Conservation (phyloP, 495 filamentous ascomycete species). For the Xylaria nigripes region DNA sequence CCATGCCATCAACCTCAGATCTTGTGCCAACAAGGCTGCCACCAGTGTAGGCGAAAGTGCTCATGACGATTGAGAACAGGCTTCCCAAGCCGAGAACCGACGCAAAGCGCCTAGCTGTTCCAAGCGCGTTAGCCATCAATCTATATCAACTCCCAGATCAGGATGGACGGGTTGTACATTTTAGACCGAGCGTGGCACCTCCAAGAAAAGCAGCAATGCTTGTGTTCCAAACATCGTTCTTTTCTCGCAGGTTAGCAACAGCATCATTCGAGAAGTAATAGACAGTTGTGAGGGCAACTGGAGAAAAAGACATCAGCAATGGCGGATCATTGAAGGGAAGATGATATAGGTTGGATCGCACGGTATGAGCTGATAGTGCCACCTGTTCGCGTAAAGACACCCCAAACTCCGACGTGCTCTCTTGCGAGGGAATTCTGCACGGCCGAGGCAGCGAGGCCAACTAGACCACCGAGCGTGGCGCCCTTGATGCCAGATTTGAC, state of each 20-base stretch:
- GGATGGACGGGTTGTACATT: slow-evolving; percentile 22
- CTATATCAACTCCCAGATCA: background rate
- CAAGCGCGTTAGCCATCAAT: background rate
- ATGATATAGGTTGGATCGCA: slow-evolving; percentile 14
- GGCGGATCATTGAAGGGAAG: background rate
- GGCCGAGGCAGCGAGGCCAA: slow-evolving; percentile 64
- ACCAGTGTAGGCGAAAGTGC: slow-evolving; percentile 69
- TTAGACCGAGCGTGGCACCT: slow-evolving; percentile 33
- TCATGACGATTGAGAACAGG: slow-evolving; percentile 54
- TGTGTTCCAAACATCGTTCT: slow-evolving; percentile 34
- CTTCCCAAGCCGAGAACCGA: slow-evolving; percentile 72
- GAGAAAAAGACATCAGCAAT: slow-evolving; percentile 13
- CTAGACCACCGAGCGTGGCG: slow-evolving; percentile 53
- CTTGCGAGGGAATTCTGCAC: slow-evolving; percentile 78
- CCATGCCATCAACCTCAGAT: slow-evolving; percentile 47
- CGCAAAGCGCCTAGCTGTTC: slow-evolving; percentile 64
- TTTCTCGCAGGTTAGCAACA: slow-evolving; percentile 39
- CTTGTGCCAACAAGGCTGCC: slow-evolving; percentile 50
- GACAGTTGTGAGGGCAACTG: slow-evolving; percentile 71
- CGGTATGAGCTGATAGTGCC: slow-evolving; percentile 31
- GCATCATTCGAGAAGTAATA: slow-evolving; percentile 60
- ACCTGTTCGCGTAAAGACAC: slow-evolving; percentile 59
- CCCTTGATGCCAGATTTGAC: slow-evolving; percentile 56
- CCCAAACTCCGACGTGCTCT: slow-evolving; percentile 66
- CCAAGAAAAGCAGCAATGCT: slow-evolving; percentile 32